Conservation (phyloP, 768 basidiomycete genomes). For the Lactarius deliciosus region DNA sequence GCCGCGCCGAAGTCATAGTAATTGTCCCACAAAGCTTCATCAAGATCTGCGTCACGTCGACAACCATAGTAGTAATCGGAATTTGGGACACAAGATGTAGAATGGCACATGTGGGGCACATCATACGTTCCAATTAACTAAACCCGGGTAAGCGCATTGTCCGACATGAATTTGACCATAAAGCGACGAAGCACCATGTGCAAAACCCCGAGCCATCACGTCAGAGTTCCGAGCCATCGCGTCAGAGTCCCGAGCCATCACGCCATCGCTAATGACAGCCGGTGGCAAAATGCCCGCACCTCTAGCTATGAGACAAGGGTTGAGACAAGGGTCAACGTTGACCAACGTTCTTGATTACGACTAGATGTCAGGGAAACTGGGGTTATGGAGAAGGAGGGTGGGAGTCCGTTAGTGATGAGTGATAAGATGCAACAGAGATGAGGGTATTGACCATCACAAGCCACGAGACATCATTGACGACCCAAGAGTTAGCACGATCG, state of each 20-base stretch:
- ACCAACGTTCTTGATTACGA: neutral
- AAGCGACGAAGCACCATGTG: constrained; percentile 12
- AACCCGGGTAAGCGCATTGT: neutral
- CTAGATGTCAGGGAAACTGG: neutral
- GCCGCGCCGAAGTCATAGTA: neutral
- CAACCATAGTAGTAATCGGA: neutral
- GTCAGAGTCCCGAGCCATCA: constrained; percentile 29
- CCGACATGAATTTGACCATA: neutral
- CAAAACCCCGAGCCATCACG: constrained; percentile 24
- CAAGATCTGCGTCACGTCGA: neutral
- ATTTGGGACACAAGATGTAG: neutral
- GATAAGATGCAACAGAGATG: neutral
- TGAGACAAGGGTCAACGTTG: neutral
- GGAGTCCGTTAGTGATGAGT: neutral
- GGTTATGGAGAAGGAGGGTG: neutral
- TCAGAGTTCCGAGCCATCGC: constrained; percentile 26
- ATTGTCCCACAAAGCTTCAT: neutral
- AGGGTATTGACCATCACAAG: neutral
- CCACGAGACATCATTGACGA: neutral
- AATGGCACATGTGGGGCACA: neutral
- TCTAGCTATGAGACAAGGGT: neutral
- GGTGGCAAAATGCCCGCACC: neutral
- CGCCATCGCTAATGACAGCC: constrained; percentile 14
- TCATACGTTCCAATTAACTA: neutral
- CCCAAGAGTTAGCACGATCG: neutral